Evolutionary conservation across 1,139 yeast species (phyloP), one percentile per base, ranked within the genome.

Genomic region (Saccharomycopsis hybrid): DNA sequence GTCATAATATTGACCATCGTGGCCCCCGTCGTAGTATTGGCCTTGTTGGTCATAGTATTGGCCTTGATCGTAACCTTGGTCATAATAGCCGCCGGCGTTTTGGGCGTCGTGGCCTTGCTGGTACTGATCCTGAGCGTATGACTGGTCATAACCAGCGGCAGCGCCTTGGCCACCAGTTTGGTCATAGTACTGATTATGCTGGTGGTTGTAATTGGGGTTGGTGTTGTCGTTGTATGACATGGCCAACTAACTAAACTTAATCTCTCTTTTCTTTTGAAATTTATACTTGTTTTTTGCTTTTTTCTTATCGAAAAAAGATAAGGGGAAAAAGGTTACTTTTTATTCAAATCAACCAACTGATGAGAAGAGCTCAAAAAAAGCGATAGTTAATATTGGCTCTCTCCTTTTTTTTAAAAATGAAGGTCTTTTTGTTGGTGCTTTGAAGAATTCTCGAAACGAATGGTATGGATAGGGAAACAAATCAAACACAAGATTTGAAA

Each of bases 1-100:
- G 58, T 70, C 73, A 60, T 74, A 72, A 31, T 56, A 56, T 40
- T 61, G 63, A 38, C 50, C 45, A 33, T 58, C 62, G 46, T 62
- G 65, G 13, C 54, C 56, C 41, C 53, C 57, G 38, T 56, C 56
- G 43, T 56, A 61, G 43, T 56, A 56, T 40, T 55, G 64, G 54
- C 67, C 70, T 27, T 44, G 53, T 35, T 60, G 64, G 53, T 62
- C 65, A 53, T 61, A 63, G 50, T 60, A 62, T 35, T 58, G 64
- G 44, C 60, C 59, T 27, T 43, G 46, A 18, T 44, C 51, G 42
- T 58, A 50, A 24, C 59, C 57, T 24, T 62, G 65, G 49, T 61
- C 61, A 30, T 59, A 62, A 32, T 60, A 61, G 39, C 59, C 59
- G 51, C 60, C 51, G 38, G 54, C 59, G 51, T 62, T 54, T 32